Percentiles rank a stretch among this genome's conserved stretches.
These are phyloP conservation scores for Graphilbum sp. DNA, from an alignment of 2,329 filamentous ascomycete genomes.

Conservation along the genomic window DNA sequence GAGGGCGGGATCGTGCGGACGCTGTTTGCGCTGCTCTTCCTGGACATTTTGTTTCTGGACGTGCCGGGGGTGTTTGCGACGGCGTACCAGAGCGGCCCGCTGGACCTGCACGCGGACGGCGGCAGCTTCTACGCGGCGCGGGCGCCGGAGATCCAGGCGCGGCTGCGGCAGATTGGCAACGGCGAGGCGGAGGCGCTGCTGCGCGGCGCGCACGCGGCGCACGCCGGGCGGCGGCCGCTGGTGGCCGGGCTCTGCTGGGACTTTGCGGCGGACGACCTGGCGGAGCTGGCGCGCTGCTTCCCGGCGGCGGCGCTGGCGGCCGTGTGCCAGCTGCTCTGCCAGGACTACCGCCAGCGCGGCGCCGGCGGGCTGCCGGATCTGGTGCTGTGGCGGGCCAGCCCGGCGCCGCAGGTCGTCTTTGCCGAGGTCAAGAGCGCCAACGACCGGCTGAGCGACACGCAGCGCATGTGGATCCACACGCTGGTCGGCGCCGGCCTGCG, in stretches of 20 bases:
- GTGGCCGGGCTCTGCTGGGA: constrained; percentile 89
- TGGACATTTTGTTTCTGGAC: constrained; percentile 82
- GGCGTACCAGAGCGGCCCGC: constrained; percentile 78
- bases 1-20: constrained; percentile 90
- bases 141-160: constrained; percentile 77
- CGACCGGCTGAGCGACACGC: constrained; percentile 88
- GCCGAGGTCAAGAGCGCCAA: constrained; percentile 71
- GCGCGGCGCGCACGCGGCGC: constrained; percentile 46
- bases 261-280: constrained; percentile 61
- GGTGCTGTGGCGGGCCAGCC: constrained; percentile 57
- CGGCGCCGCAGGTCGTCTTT: constrained; percentile 38
- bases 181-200: constrained; percentile 56
- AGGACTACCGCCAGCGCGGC: constrained; percentile 80
- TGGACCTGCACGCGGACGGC: constrained; percentile 88
- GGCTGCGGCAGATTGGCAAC: constrained; percentile 75
- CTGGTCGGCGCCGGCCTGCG: constrained; percentile 68
- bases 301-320: constrained; percentile 63
- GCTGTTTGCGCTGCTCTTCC: constrained; percentile 79
- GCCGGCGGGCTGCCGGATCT: constrained; percentile 85
- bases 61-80: constrained; percentile 97
- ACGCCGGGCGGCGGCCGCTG: constrained; percentile 59
- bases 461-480: constrained; percentile 93
- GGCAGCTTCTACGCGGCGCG: constrained; percentile 76
- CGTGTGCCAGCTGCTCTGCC: constrained; percentile 84
- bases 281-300: constrained; percentile 67